Evolutionary conservation across 2,329 filamentous ascomycete species (phyloP).

Genomic region (Xylariomycetidae sp.): DNA sequence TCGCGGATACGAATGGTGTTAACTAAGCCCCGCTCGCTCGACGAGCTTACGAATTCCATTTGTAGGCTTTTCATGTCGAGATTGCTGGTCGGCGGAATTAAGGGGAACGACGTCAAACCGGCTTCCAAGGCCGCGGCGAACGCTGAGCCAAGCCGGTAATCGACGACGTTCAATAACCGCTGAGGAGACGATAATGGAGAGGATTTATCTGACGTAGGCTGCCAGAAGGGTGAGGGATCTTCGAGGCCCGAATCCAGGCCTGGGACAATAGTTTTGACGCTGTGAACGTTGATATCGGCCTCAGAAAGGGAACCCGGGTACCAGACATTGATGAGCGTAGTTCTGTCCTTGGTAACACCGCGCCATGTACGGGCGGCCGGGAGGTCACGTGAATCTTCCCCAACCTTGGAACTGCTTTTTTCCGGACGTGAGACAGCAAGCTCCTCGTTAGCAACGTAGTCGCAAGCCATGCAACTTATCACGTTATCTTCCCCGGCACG

Average conservation of each 20-base stretch:
- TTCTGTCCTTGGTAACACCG: conserved; percentile 62
- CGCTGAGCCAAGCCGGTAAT: conserved; percentile 25
- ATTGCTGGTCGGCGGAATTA: conserved; percentile 6
- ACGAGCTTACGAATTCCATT: conserved; percentile 14
- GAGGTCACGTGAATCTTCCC: neutral
- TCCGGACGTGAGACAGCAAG: conserved; percentile 48
- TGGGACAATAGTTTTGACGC: conserved; percentile 59
- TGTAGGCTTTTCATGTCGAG: conserved; percentile 8
- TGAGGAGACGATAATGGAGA: conserved; percentile 8
- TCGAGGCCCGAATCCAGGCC: conserved; percentile 68
- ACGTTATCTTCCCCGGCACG: conserved; percentile 79
- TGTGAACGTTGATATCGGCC: conserved; percentile 42
- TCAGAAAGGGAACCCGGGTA: conserved; percentile 38
- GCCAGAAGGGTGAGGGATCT: conserved; percentile 49
- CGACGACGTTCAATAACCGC: conserved; percentile 23
- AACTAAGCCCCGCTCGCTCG: conserved; percentile 32
- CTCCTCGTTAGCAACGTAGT: conserved; percentile 81
- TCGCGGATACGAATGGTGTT: conserved; percentile 60
- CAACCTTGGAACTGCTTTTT: neutral
- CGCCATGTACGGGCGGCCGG: conserved; percentile 42
- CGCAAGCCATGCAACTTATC: conserved; percentile 66
- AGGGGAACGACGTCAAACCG: conserved; percentile 11
- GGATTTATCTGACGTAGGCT: conserved; percentile 17
- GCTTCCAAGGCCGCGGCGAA: conserved; percentile 11
- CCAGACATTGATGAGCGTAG: conserved; percentile 64